Conservation (phyloP, 2,329 filamentous ascomycete genomes). For the Monosporascus sp. region DNA sequence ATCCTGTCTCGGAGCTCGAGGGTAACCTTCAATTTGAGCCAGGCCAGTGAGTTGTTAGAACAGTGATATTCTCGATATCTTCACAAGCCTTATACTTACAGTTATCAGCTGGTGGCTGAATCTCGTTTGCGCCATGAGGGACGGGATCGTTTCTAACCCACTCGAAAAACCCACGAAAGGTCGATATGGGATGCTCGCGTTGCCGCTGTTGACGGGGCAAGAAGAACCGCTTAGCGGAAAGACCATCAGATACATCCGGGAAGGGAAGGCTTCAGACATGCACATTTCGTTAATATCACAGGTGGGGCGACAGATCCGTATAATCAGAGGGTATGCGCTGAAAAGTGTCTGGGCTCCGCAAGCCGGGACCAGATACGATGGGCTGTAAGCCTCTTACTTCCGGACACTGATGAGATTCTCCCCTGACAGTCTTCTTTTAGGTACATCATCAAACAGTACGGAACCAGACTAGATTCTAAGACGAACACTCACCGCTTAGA, state of each 20-base stretch:
- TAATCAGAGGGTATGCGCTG: slow-evolving; percentile 47
- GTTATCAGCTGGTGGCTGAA: slow-evolving; percentile 53
- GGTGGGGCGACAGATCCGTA: slow-evolving; percentile 43
- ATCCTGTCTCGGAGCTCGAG: slow-evolving; percentile 34
- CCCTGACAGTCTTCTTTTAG: slow-evolving; percentile 24
- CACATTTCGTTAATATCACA: slow-evolving; percentile 43
- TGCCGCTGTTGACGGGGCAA: slow-evolving; percentile 47
- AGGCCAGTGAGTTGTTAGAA: slow-evolving; percentile 39
- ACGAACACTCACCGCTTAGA: slow-evolving; percentile 38
- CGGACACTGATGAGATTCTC: background rate
- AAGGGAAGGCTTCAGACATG: slow-evolving; percentile 41
- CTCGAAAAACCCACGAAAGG: slow-evolving; percentile 41
- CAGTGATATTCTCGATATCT: too few relatives aligned
- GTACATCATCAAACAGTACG: slow-evolving; percentile 45
- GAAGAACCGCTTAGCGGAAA: slow-evolving; percentile 37
- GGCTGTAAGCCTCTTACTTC: slow-evolving; percentile 40
- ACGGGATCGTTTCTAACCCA: slow-evolving; percentile 46
- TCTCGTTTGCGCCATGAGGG: slow-evolving; percentile 48
- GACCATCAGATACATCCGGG: slow-evolving; percentile 38
- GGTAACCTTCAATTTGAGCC: slow-evolving; percentile 38
- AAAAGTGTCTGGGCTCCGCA: slow-evolving; percentile 46
- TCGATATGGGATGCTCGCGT: slow-evolving; percentile 38
- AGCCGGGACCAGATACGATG: slow-evolving; percentile 53
- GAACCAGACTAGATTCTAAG: slow-evolving; percentile 34
- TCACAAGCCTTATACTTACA: slow-evolving; percentile 11